Evolutionary conservation across 208 protist genomes (phyloP).

Genomic region (Tritrichomonas musculus): DNA sequence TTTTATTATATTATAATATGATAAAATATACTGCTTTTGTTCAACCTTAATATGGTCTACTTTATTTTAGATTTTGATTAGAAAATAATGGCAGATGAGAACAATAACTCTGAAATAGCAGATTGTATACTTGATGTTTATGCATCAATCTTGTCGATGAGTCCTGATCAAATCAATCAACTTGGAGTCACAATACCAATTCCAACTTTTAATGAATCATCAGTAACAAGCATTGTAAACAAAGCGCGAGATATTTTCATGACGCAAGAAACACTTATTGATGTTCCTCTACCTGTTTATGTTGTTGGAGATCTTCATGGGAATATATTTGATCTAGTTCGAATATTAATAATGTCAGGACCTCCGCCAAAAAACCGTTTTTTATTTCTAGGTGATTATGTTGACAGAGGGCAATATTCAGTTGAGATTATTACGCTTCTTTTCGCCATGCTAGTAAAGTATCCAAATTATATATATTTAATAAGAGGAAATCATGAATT

Average conservation of each 20-base stretch:
- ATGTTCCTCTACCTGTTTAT: background rate
- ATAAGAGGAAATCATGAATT: conserved; percentile 15
- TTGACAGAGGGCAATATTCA: background rate
- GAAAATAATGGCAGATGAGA: too few relatives aligned
- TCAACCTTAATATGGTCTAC: too few relatives aligned
- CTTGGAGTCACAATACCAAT: background rate
- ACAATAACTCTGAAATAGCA: too few relatives aligned
- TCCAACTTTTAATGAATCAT: conserved; percentile 3
- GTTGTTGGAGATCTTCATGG: background rate
- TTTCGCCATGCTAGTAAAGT: background rate
- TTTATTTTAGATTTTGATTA: too few relatives aligned
- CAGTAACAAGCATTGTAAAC: background rate
- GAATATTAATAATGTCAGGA: background rate
- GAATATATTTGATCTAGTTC: background rate
- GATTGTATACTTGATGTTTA: too few relatives aligned
- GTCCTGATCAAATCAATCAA: background rate
- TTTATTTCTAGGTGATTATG: conserved; percentile 15
- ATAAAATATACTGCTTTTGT: too few relatives aligned
- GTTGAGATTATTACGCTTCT: background rate
- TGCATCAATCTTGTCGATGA: background rate
- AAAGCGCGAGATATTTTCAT: background rate
- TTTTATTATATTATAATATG: too few relatives aligned
- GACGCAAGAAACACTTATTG: background rate
- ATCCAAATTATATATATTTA: background rate
- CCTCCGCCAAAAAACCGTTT: background rate